Evolutionary conservation across 371 early-diverging fungal genomes (phyloP).

Genomic region (Circinella minor): DNA sequence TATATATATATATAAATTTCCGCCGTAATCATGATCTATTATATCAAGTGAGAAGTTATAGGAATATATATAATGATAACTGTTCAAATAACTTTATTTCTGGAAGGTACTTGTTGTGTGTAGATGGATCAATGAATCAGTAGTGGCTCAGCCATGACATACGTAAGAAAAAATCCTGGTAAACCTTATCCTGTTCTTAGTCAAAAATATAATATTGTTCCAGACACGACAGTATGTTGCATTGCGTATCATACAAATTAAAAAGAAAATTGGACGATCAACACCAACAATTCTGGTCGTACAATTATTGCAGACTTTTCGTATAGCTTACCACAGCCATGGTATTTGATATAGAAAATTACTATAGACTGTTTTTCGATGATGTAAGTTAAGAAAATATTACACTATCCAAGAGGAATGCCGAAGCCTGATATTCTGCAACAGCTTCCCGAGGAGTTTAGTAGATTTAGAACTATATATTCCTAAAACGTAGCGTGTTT

Average conservation of each 20-base stretch:
- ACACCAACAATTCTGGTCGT: not conserved
- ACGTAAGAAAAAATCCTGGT: not conserved
- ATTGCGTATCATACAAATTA: not conserved
- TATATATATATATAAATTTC: too few relatives aligned
- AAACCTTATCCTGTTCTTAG: not conserved
- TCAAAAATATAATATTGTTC: not conserved
- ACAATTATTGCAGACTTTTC: not conserved
- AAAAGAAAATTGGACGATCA: too few relatives aligned
- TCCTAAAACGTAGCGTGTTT: too few relatives aligned
- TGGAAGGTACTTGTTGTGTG: not conserved
- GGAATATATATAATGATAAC: too few relatives aligned
- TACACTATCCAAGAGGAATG: too few relatives aligned
- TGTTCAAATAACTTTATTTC: too few relatives aligned
- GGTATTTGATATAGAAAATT: not conserved
- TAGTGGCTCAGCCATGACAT: not conserved
- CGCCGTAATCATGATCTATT: too few relatives aligned
- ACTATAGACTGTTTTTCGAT: not conserved
- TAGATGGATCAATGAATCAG: slow-evolving; percentile 8
- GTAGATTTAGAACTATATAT: too few relatives aligned
- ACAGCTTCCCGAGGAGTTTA: too few relatives aligned
- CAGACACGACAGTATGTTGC: not conserved
- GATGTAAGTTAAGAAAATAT: too few relatives aligned
- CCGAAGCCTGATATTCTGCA: too few relatives aligned
- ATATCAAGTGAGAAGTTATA: too few relatives aligned
- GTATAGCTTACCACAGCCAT: not conserved